Conservation (phyloP, 2,329 filamentous ascomycete species). For the Aplosporella prunicola region DNA sequence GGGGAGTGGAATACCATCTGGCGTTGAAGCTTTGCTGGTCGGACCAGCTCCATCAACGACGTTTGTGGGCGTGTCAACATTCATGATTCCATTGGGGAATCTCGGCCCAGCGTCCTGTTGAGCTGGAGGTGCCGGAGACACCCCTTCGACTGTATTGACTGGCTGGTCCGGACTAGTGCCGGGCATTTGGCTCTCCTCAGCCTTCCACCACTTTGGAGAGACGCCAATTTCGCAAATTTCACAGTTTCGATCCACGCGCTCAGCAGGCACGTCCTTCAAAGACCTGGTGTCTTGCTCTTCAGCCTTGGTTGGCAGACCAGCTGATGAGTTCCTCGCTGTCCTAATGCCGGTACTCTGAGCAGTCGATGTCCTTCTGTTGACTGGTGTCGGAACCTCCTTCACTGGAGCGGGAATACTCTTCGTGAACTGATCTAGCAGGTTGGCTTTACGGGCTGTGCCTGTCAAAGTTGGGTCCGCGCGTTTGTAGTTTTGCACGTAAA, state of each 20-base stretch:
- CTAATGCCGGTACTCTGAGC: conserved; percentile 26
- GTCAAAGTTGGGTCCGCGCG: conserved; percentile 86
- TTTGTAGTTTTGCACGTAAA: conserved; percentile 84
- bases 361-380: conserved; percentile 34
- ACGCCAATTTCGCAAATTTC: conserved; percentile 50
- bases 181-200: conserved; percentile 17
- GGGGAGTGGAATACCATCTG: conserved; percentile 6
- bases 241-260: conserved; percentile 21
- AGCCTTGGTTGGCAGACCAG: conserved; percentile 26
- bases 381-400: conserved; percentile 16
- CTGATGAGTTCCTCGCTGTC: conserved; percentile 21
- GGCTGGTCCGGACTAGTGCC: conserved; percentile 12
- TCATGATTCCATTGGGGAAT: conserved; percentile 12
- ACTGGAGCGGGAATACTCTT: conserved; percentile 44
- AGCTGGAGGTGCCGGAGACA: neutral
- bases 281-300: conserved; percentile 26
- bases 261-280: conserved; percentile 12
- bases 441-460: conserved; percentile 87
- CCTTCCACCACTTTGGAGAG: conserved; percentile 52
- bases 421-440: conserved; percentile 54
- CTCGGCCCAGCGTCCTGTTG: conserved; percentile 5
- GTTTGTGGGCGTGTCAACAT: conserved; percentile 17
- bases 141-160: conserved; percentile 10
- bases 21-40: conserved; percentile 17
- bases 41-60: no score